These are phyloP conservation scores for Camelina laxa DNA, from an alignment of 345 rosid species.

Conservation along the genomic window DNA sequence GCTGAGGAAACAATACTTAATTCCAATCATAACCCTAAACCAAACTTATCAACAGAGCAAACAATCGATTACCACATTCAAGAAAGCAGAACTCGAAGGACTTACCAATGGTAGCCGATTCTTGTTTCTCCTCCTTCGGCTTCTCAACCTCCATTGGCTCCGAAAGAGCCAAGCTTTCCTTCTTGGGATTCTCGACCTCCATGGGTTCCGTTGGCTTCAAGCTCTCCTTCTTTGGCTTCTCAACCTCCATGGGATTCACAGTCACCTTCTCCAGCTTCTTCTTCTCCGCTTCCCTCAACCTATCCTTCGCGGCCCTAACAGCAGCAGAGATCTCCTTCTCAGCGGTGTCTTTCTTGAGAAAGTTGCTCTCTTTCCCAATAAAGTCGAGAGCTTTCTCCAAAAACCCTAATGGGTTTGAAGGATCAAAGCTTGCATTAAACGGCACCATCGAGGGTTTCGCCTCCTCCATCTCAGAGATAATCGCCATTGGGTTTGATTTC, in stretches of 20 bases:
- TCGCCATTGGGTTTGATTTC: constrained; percentile 55
- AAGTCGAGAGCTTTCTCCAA: constrained; percentile 72
- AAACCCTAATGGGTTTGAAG: constrained; percentile 63
- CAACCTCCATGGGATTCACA: constrained; percentile 33
- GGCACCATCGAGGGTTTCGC: constrained; percentile 34
- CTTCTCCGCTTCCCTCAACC: constrained; percentile 46
- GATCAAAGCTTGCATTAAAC: constrained; percentile 64
- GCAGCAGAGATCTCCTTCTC: constrained; percentile 65
- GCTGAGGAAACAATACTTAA: neutral
- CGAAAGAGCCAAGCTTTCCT: constrained; percentile 28
- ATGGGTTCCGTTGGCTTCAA: constrained; percentile 8
- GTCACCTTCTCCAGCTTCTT: constrained; percentile 38
- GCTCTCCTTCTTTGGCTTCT: constrained; percentile 32
- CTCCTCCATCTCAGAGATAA: constrained; percentile 62
- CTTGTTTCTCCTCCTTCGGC: constrained; percentile 36
- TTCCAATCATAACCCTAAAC: neutral
- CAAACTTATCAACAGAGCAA: neutral
- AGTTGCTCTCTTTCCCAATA: constrained; percentile 65
- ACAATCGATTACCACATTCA: neutral
- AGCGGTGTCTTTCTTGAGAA: constrained; percentile 59
- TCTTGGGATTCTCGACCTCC: constrained; percentile 34
- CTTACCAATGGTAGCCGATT: constrained; percentile 24
- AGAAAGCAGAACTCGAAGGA: neutral
- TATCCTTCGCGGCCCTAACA: constrained; percentile 48
- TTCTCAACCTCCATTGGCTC: constrained; percentile 37